Percentiles rank a stretch among this genome's conserved stretches.
phyloP scores from a whole-genome alignment of 2,329 filamentous ascomycete genomes.

The Microascus cirrosus region DNA sequence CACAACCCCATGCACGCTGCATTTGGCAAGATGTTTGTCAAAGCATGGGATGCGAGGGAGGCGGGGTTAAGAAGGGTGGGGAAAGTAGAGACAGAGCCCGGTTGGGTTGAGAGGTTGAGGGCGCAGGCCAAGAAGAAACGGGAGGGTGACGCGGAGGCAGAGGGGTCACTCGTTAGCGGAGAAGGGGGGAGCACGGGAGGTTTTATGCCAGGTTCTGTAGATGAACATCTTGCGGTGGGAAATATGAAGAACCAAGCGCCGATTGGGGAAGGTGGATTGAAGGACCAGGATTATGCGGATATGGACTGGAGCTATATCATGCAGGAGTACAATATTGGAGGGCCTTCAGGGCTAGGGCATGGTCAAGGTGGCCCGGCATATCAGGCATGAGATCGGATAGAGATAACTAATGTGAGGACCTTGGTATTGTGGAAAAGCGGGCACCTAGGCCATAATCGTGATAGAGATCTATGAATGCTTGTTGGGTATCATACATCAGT shows the following conservation, averaged over 20 bases:
- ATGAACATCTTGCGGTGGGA: neutral
- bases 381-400: neutral
- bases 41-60: conserved; percentile 50
- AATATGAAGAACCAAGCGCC: neutral
- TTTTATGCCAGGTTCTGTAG: neutral
- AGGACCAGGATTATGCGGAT: conserved; percentile 7
- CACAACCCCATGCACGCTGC: conserved; percentile 46
- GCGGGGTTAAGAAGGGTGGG: conserved; percentile 33
- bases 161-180: neutral
- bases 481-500: no score
- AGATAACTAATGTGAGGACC: no score
- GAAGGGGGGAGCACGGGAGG: no score
- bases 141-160: conserved; percentile 6
- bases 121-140: conserved; percentile 24
- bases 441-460: no score
- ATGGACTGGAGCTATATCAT: conserved; percentile 40
- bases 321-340: conserved; percentile 24
- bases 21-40: conserved; percentile 47
- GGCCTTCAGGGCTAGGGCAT: conserved; percentile 8
- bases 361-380: neutral
- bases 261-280: conserved; percentile 9
- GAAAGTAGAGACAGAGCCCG: conserved; percentile 27
- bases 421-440: no score
- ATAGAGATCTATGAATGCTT: no score
- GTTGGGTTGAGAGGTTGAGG: conserved; percentile 35